These are phyloP conservation scores for Globisporangium nunn DNA, from an alignment of 352 stramenopile species.

Conservation along the genomic window DNA sequence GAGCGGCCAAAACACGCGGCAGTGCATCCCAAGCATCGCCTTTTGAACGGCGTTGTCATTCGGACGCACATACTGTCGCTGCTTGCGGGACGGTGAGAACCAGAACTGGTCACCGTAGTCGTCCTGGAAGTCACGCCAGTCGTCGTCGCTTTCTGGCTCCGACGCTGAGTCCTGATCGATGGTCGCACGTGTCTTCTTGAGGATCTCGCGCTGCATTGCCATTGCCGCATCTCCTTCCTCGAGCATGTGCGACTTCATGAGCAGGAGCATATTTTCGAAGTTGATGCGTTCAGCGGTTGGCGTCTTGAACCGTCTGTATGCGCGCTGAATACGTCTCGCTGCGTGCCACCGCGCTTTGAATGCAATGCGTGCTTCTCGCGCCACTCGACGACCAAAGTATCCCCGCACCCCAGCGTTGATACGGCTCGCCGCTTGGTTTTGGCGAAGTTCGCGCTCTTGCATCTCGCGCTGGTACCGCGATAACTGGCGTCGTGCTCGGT, in stretches of 20 bases:
- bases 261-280: constrained; percentile 39
- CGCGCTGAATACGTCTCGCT: constrained; percentile 42
- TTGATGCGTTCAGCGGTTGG: constrained; percentile 32
- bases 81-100: constrained; percentile 71
- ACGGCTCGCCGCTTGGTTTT: constrained; percentile 37
- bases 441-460: constrained; percentile 21
- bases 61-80: constrained; percentile 51
- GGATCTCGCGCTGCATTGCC: constrained; percentile 34
- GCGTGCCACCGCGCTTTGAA: constrained; percentile 28
- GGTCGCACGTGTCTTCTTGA: constrained; percentile 38
- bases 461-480: constrained; percentile 22
- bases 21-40: constrained; percentile 48
- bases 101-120: constrained; percentile 62
- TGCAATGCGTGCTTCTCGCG: constrained; percentile 26
- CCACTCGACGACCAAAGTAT: constrained; percentile 47
- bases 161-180: constrained; percentile 66
- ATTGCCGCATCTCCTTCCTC: constrained; percentile 37
- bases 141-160: constrained; percentile 64
- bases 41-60: constrained; percentile 52
- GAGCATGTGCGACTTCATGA: constrained; percentile 39
- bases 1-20: constrained; percentile 65
- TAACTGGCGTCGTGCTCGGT: constrained; percentile 32
- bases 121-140: constrained; percentile 68
- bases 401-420: constrained; percentile 60
- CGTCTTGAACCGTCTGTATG: constrained; percentile 38